phyloP scores from a whole-genome alignment of 2,329 filamentous ascomycete species.

The Penicillium sp. region DNA sequence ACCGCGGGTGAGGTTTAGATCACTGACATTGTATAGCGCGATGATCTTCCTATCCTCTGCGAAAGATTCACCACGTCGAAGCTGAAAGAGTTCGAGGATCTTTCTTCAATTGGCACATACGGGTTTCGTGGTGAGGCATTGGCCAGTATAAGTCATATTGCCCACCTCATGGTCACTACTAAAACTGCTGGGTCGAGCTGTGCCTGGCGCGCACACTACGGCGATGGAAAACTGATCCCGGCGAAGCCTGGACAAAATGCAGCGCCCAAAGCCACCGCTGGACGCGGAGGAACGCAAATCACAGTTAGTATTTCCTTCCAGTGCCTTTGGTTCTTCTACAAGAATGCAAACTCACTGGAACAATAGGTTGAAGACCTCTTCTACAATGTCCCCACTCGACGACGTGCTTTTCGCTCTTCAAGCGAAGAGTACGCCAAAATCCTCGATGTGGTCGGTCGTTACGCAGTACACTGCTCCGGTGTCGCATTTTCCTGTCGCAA shows the following conservation, averaged over 20 bases:
- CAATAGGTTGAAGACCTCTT: conserved; percentile 84
- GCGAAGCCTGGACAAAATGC: conserved; percentile 84
- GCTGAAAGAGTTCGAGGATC: conserved; percentile 88
- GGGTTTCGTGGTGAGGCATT: conserved; percentile 97
- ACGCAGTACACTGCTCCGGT: conserved; percentile 88
- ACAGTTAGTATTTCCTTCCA: conserved; percentile 57
- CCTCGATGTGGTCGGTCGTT: conserved; percentile 88
- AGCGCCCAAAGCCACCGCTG: conserved; percentile 86
- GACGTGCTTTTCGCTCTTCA: conserved; percentile 85
- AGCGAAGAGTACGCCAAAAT: conserved; percentile 98
- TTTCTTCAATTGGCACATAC: conserved; percentile 88
- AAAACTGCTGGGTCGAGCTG: conserved; percentile 85
- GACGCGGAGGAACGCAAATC: conserved; percentile 89
- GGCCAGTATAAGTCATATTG: conserved; percentile 97
- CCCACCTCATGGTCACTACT: conserved; percentile 92
- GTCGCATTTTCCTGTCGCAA: conserved; percentile 98
- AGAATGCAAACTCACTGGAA: conserved; percentile 1
- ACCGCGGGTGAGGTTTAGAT: background rate
- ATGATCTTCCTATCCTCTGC: conserved; percentile 88
- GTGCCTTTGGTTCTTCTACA: background rate
- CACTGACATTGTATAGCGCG: conserved; percentile 63
- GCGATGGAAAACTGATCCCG: conserved; percentile 77
- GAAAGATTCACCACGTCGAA: conserved; percentile 98
- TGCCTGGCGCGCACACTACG: conserved; percentile 89
- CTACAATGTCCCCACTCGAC: conserved; percentile 89